A percentile compares a stretch with the other conserved stretches of the same genome.
Evolutionary conservation across 148 eudicot species (phyloP).

Genomic region (Pouteria glomerata): DNA sequence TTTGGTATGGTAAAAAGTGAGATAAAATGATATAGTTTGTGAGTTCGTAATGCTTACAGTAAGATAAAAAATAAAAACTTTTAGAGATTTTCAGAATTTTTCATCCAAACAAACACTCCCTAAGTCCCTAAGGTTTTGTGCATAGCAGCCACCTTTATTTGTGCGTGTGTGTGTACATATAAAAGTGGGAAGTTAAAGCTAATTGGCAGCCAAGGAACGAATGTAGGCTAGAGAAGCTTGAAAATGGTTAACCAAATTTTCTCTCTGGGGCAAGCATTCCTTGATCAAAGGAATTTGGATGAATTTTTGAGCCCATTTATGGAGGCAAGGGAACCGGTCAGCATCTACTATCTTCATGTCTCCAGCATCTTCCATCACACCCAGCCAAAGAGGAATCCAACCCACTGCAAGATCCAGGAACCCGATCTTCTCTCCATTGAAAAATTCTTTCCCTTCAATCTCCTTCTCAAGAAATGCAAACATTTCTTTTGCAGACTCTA

Average conservation of each 20-base stretch:
- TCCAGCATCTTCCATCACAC: slow-evolving; percentile 23
- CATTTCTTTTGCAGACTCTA: slow-evolving; percentile 4
- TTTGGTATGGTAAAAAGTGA: no score
- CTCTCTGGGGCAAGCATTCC: slow-evolving; percentile 18
- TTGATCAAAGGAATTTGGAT: slow-evolving; percentile 11
- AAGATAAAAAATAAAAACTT: no score
- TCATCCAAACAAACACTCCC: no score
- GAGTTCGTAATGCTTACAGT: no score
- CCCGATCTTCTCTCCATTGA: slow-evolving; percentile 24
- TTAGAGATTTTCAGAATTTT: no score
- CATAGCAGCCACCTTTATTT: no score
- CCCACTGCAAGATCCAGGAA: slow-evolving; percentile 28
- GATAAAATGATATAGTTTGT: no score
- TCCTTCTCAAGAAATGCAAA: slow-evolving; percentile 19
- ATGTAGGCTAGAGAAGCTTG: slow-evolving; percentile 13
- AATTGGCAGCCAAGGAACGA: slow-evolving; percentile 19
- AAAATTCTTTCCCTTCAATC: slow-evolving; percentile 20
- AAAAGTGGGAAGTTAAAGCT: background rate
- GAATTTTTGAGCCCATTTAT: slow-evolving; percentile 25
- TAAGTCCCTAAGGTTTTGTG: no score
- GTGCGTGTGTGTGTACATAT: no score
- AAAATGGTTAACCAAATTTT: slow-evolving; percentile 13
- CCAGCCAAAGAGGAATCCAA: slow-evolving; percentile 23
- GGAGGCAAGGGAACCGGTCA: slow-evolving; percentile 20
- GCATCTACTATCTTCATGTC: slow-evolving; percentile 17